phyloP scores from a whole-genome alignment of 139 green algal genomes.

The Picochlorum sp. region DNA sequence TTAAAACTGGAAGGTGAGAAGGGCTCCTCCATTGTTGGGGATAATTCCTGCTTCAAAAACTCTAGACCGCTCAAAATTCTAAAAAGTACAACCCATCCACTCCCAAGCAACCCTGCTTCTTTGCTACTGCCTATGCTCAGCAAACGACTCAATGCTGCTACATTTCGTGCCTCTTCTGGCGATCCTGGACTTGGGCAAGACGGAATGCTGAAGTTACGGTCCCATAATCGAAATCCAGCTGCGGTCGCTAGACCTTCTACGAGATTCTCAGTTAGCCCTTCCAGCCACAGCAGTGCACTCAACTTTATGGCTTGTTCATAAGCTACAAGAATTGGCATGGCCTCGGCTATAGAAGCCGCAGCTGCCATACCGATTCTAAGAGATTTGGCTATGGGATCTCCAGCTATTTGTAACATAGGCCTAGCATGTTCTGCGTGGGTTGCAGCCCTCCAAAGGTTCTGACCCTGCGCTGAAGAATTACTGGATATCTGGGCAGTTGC shows the following conservation, averaged over 20 bases:
- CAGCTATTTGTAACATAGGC: constrained; percentile 71
- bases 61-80: constrained; percentile 55
- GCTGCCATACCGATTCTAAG: constrained; percentile 28
- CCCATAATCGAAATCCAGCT: neutral
- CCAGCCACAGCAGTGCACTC: constrained; percentile 46
- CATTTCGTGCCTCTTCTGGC: constrained; percentile 27
- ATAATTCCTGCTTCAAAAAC: constrained; percentile 24
- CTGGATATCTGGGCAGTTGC: constrained; percentile 22
- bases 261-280: constrained; percentile 41
- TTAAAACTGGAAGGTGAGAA: neutral
- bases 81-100: constrained; percentile 61
- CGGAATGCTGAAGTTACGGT: neutral
- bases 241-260: constrained; percentile 32
- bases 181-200: neutral
- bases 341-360: constrained; percentile 15
- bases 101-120: constrained; percentile 56
- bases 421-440: constrained; percentile 63
- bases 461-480: neutral
- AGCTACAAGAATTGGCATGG: constrained; percentile 20
- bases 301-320: constrained; percentile 41
- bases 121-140: constrained; percentile 36
- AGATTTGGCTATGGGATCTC: constrained; percentile 30
- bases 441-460: constrained; percentile 57
- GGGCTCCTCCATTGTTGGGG: neutral
- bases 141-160: constrained; percentile 52